Evolutionary conservation across 2,329 filamentous ascomycete species (phyloP), one percentile per base, ranked within the genome.

Genomic region (Aplosporella prunicola): DNA sequence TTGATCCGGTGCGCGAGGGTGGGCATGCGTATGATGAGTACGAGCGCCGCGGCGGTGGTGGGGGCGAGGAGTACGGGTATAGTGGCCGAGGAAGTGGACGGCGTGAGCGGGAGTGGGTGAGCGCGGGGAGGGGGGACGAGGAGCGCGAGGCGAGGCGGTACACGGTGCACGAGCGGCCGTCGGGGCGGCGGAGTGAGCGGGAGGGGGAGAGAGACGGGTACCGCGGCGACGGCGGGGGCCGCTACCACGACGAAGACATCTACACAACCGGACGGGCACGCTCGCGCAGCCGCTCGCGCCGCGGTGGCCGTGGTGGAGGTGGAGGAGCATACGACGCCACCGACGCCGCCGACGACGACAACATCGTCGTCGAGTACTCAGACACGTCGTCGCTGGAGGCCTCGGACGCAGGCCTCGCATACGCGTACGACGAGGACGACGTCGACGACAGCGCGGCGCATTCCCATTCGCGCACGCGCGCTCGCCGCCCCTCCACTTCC

Each of bases 371-470:
- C 23, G 36, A 39, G 14, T 30, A 16, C 4, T 30, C 30, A 5
- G 28, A 14, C 13, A 29, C n/a, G n/a, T n/a, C n/a, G n/a, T n/a
- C n/a, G n/a, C n/a, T n/a, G n/a, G n/a, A n/a, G n/a, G n/a, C n/a
- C n/a, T n/a, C n/a, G n/a, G 30, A 11, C 31, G 28, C 18, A 17
- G 7, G 17, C 16, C 16, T 28, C 26, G n/a, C 26, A 28, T 28
- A 14, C 26, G 26, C 26, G 26, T 13, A 28, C 26, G 26, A 28
- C 26, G 26, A 28, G n/a, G 13, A 28, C 26, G 20, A 27, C 5
- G 36, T 32, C n/a, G 36, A 28, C 13, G 14, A 10, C n/a, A n/a
- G 66, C 25, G 69, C 77, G 40, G 70, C 74, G 1, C 60, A 68
- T 29, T n/a, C 9, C 28, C 9, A 31, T 9, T 11, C 10, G 9